Evolutionary conservation across 495 filamentous ascomycete genomes (phyloP).

Genomic region (Penicillium cinerascens): DNA sequence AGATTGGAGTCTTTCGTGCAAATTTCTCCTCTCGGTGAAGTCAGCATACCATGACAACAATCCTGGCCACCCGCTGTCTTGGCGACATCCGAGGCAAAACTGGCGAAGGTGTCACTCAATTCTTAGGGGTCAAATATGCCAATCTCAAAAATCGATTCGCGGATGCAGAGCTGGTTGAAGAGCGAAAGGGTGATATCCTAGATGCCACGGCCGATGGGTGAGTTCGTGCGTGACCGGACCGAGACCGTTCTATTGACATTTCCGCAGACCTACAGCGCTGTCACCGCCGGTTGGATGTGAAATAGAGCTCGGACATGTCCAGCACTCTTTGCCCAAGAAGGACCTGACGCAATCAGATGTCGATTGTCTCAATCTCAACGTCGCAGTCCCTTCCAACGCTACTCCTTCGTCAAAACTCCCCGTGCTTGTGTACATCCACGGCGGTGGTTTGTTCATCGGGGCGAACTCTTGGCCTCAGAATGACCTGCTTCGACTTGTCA

Average conservation of each 20-base stretch:
- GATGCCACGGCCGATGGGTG: slow-evolving; percentile 32
- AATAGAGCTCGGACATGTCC: slow-evolving; percentile 24
- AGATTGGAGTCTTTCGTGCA: not conserved
- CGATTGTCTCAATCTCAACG: slow-evolving; percentile 45
- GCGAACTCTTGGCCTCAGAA: slow-evolving; percentile 41
- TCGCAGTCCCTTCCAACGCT: slow-evolving; percentile 33
- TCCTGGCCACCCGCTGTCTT: not conserved
- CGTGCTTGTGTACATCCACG: slow-evolving; percentile 46
- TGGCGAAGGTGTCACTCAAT: slow-evolving; percentile 25
- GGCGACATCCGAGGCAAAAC: slow-evolving; percentile 24
- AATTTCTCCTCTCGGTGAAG: not conserved
- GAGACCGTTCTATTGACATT: not conserved
- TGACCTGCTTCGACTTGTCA: slow-evolving; percentile 35
- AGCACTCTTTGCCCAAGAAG: slow-evolving; percentile 29
- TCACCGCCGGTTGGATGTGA: slow-evolving; percentile 24
- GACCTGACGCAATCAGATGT: slow-evolving; percentile 26
- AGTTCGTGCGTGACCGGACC: not conserved
- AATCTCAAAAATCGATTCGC: slow-evolving; percentile 29
- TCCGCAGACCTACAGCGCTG: slow-evolving; percentile 23
- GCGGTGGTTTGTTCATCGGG: slow-evolving; percentile 40
- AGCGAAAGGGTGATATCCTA: slow-evolving; percentile 13
- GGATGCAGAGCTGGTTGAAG: slow-evolving; percentile 26
- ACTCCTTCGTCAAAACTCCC: slow-evolving; percentile 33
- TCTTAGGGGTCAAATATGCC: slow-evolving; percentile 34
- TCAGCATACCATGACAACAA: not conserved